Evolutionary conservation across 2,329 filamentous ascomycete species (phyloP).

Genomic region (Scedosporium aurantiacum): DNA sequence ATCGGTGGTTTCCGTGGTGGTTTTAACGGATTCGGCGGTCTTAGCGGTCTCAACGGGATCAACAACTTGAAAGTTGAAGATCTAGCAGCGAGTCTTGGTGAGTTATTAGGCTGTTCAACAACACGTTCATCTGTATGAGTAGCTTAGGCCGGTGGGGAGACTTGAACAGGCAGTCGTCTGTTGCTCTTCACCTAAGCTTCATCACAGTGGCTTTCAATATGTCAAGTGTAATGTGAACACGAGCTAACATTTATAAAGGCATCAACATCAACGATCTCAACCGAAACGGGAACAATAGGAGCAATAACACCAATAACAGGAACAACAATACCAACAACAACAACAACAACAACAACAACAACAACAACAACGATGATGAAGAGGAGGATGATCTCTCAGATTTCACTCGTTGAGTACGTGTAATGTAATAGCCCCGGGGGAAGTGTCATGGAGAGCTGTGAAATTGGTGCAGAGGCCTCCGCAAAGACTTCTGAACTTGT

Average conservation of each 20-base stretch:
- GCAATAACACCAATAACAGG: neutral
- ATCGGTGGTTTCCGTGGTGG: slow-evolving; percentile 2
- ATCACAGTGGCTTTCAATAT: too few relatives aligned
- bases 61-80: neutral
- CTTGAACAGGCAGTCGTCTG: too few relatives aligned
- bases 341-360: neutral
- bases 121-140: too few relatives aligned
- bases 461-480: neutral
- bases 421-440: neutral
- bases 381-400: neutral
- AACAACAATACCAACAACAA: neutral
- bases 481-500: neutral
- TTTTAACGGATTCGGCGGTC: neutral
- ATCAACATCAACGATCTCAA: neutral
- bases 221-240: neutral
- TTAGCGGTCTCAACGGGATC: neutral
- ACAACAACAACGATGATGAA: neutral
- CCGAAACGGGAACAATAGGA: neutral
- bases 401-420: neutral
- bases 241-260: neutral
- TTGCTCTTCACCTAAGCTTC: neutral
- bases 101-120: neutral
- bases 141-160: too few relatives aligned
- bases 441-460: neutral
- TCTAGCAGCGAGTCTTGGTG: neutral